Conservation (phyloP, 2,329 filamentous ascomycete species). For the Xylaria sp. region DNA sequence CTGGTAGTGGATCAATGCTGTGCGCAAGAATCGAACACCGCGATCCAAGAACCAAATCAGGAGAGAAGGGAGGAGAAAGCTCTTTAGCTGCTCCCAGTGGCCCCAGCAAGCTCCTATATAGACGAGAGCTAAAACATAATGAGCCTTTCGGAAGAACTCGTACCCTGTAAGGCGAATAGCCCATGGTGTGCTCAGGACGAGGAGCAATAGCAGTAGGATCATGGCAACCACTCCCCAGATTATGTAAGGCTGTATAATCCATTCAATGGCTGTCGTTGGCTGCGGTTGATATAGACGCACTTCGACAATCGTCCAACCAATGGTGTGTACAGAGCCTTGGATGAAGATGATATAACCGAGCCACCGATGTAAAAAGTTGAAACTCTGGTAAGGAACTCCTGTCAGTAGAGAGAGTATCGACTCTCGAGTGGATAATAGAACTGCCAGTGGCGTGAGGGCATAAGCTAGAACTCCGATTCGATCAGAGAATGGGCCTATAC, state of each 20-base stretch:
- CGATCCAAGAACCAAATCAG: conserved; percentile 74
- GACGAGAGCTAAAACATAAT: conserved; percentile 77
- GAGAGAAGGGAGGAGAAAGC: conserved; percentile 74
- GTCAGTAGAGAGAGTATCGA: conserved; percentile 76
- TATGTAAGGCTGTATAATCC: conserved; percentile 73
- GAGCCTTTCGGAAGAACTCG: conserved; percentile 79
- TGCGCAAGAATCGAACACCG: conserved; percentile 65
- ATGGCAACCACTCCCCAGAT: conserved; percentile 79
- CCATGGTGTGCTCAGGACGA: conserved; percentile 66
- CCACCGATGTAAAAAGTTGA: conserved; percentile 83
- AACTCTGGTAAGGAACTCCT: conserved; percentile 78
- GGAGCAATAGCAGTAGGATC: conserved; percentile 69
- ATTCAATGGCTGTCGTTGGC: conserved; percentile 65
- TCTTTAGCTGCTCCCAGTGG: conserved; percentile 75
- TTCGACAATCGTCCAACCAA: conserved; percentile 76
- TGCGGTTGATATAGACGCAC: conserved; percentile 76
- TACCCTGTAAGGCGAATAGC: conserved; percentile 76
- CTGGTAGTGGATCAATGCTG: conserved; percentile 69
- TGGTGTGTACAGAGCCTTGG: conserved; percentile 74
- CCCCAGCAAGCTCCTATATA: conserved; percentile 81
- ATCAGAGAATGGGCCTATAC: conserved; percentile 74
- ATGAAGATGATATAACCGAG: conserved; percentile 76
- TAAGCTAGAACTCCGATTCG: conserved; percentile 77
- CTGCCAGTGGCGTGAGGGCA: conserved; percentile 75
- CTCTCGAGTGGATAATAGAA: conserved; percentile 75